Base-by-base conservation (phyloP, 2,329 filamentous ascomycete species). In the Nemania serpens region DNA sequence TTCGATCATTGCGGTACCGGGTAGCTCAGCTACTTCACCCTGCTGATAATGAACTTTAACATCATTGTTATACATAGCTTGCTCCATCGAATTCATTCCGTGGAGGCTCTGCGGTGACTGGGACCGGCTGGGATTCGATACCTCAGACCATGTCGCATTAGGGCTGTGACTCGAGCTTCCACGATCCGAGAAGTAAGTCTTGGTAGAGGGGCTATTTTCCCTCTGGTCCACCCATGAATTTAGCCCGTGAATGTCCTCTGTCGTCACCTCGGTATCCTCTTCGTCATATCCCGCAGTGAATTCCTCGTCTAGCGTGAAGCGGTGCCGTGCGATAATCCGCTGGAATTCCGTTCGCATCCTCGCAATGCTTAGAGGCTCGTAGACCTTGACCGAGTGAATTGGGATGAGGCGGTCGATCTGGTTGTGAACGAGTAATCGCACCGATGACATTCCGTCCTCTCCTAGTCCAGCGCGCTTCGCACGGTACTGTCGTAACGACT, bases 391-490 rank as follows among this genome's bases (percentile, higher is more conserved):
- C 2, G 66, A 51, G 57, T 64, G 59, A 29, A 66, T 65, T 1
- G 66, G 66, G 43, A 68, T 66, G 41, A 68, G 58, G 13, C 46
- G 43, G 56, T 68, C 64, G 34, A 68, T 65, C 22, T 68, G 64
- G 3, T 45, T 33, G 39, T 68, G 66, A 4, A 62, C 64, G 13
- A 58, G 57, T 5, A 55, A 18, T 17, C 64, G 55, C 34, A 68
- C 57, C 2, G 63, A 66, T 1, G 59, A 59, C 20, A n/a, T 15
- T 29, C 62, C 62, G 11, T 54, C 39, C 37, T 39, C 39, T 46
- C 58, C 58, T 37, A 63, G 29, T 20, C 58, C 55, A 25, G 25
- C 39, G 43, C 63, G 63, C 33, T 63, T 67, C 39, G 55, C 58
- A 12, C 62, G 55, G 29, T 68, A 68, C 25, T 63, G 62, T 36